A percentile compares a stretch with the other conserved stretches of the same genome.
Evolutionary conservation across 768 basidiomycete species (phyloP).

Genomic region (Neoboletus magnificus): DNA sequence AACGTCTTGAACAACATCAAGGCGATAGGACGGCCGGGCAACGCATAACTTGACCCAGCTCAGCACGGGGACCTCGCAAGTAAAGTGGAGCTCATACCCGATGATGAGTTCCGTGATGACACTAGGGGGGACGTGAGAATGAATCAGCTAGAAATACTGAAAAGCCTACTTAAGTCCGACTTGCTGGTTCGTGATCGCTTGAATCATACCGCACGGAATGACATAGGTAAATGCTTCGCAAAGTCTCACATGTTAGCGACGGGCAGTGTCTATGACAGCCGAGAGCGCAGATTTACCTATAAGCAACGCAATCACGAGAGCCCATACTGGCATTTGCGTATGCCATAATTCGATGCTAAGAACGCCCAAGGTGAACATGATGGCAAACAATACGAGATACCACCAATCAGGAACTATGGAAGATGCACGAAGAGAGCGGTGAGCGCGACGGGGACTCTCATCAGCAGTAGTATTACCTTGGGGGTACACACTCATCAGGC

Average conservation of each 20-base stretch:
- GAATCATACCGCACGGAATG: conserved; percentile 56
- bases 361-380: conserved; percentile 69
- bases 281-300: conserved; percentile 34
- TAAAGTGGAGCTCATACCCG: conserved; percentile 35
- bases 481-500: conserved; percentile 72
- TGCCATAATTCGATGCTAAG: conserved; percentile 73
- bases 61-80: not conserved
- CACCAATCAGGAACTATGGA: conserved; percentile 78
- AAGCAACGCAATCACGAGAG: conserved; percentile 66
- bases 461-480: conserved; percentile 29
- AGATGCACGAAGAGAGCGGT: not conserved
- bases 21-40: conserved; percentile 75
- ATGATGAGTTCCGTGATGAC: conserved; percentile 82
- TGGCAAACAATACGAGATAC: conserved; percentile 66
- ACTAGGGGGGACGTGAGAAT: conserved; percentile 20
- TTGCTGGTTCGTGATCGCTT: conserved; percentile 79
- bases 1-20: conserved; percentile 88
- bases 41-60: conserved; percentile 43
- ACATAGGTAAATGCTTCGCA: conserved; percentile 40
- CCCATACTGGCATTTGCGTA: conserved; percentile 65
- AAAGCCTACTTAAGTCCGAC: conserved; percentile 54
- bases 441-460: not conserved
- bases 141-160: not conserved
- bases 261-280: not conserved
- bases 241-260: not conserved